phyloP scores from a whole-genome alignment of 805 yeast genomes.

The Pichia deserticola region DNA sequence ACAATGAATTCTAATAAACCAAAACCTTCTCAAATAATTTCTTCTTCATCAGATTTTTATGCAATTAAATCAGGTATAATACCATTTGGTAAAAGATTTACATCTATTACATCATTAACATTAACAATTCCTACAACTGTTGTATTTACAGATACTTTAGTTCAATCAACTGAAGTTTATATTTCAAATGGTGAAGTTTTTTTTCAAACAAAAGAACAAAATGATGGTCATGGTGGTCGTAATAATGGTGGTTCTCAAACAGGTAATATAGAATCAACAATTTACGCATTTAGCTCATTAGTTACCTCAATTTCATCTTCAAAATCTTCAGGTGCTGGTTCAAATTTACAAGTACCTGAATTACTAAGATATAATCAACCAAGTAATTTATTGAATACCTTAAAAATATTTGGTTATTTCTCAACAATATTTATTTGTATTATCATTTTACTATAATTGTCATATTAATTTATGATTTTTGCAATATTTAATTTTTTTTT shows the following conservation, averaged over 20 bases:
- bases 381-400: too few species aligned
- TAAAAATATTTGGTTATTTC: not conserved
- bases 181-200: conserved; percentile 27
- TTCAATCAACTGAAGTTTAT: conserved; percentile 11
- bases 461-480: too few species aligned
- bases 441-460: not conserved
- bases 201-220: conserved; percentile 11
- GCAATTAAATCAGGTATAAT: conserved; percentile 25
- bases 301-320: conserved; percentile 1
- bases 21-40: not conserved
- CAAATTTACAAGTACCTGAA: not conserved
- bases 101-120: conserved; percentile 20
- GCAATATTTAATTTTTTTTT: too few species aligned
- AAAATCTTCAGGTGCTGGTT: conserved; percentile 1
- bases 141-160: conserved; percentile 11
- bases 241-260: not conserved
- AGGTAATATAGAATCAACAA: conserved; percentile 2
- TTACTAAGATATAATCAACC: not conserved
- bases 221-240: not conserved
- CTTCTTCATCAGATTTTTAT: conserved; percentile 1
- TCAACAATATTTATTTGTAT: not conserved
- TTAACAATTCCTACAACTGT: conserved; percentile 20
- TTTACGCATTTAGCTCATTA: conserved; percentile 11
- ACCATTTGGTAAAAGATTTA: conserved; percentile 25
- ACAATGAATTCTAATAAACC: not conserved